A percentile compares a stretch with the other conserved stretches of the same genome.
phyloP scores from a whole-genome alignment of 1,284 basidiomycete genomes.

The Mycosarcoma mackinlayi region DNA sequence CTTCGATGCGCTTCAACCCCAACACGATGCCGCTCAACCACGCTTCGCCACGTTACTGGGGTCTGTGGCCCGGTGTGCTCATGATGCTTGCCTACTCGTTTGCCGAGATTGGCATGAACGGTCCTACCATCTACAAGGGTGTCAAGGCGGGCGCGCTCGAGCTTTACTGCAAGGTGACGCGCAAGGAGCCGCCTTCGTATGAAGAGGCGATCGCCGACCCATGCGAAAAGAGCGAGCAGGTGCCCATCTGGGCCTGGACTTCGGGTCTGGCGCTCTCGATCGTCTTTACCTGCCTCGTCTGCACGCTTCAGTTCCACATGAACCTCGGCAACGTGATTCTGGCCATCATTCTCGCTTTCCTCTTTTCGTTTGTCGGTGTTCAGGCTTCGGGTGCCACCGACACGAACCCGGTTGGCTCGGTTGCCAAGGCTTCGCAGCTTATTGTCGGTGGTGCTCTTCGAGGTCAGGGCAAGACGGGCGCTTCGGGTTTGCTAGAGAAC shows the following conservation, averaged over 20 bases:
- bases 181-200: constrained; percentile 33
- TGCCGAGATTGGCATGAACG: constrained; percentile 65
- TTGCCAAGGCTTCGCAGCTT: constrained; percentile 63
- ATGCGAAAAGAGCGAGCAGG: constrained; percentile 71
- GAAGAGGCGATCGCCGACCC: constrained; percentile 54
- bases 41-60: constrained; percentile 77
- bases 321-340: constrained; percentile 70
- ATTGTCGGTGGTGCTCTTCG: constrained; percentile 59
- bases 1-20: constrained; percentile 50
- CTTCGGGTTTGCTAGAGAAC: constrained; percentile 73
- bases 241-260: constrained; percentile 74
- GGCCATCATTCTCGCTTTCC: constrained; percentile 71
- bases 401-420: constrained; percentile 57
- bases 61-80: constrained; percentile 77
- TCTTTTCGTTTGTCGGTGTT: constrained; percentile 78
- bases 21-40: constrained; percentile 47
- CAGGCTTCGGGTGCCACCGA: constrained; percentile 69
- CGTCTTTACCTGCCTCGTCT: constrained; percentile 73
- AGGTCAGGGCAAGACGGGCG: constrained; percentile 70
- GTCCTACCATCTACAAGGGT: constrained; percentile 62
- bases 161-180: constrained; percentile 34
- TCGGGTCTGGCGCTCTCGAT: constrained; percentile 72
- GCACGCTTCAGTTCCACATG: constrained; percentile 60
- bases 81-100: constrained; percentile 69
- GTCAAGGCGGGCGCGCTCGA: constrained; percentile 52